Evolutionary conservation across 352 stramenopile species (phyloP), one percentile per base, ranked within the genome.

Genomic region (Globisporangium lucens): DNA sequence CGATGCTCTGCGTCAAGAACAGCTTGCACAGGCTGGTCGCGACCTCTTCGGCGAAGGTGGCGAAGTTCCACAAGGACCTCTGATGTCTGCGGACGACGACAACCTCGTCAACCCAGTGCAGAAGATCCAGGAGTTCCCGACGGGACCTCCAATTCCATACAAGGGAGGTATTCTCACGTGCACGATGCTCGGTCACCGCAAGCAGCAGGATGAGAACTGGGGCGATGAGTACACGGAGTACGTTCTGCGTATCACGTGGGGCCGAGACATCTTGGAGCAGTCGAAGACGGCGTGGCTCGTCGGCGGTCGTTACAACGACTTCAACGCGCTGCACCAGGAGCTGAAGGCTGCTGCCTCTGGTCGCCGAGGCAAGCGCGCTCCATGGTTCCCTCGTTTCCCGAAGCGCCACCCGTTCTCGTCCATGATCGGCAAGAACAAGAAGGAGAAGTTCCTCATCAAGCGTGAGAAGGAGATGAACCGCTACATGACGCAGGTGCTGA

Each of bases 381-480:
- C 89, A 66, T 96, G 89, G 89, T 96, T 96, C 78, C 89, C 89
- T 53, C 89, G 89, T 4, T 96, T 96, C 72, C 89, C 89, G 8
- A 95, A 95, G 79, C 89, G 89, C 71, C 89, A 96, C 67, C 89
- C 89, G 67, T 95, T 96, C 73, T 96, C 89, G 69, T 94, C 85
- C 20, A 90, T 95, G 81, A 94, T 96, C 46, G 89, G 89, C 69
- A 96, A 96, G 82, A 96, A 96, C 74, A 85, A 94, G 67, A 79
- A 96, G 66, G 89, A 96, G 65, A 94, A 96, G 73, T 96, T 96
- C 68, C 93, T 96, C 67, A 93, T 93, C 78, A 94, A 91, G 75
- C 85, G 89, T 57, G 89, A 96, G 73, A 96, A 96, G 72, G 89
- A 96, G 66, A 83, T 96, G 67, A 96, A 96, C 75, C 89, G 89